Conservation (phyloP, 169 alveolate genomes). For the Eimeria praecox region DNA sequence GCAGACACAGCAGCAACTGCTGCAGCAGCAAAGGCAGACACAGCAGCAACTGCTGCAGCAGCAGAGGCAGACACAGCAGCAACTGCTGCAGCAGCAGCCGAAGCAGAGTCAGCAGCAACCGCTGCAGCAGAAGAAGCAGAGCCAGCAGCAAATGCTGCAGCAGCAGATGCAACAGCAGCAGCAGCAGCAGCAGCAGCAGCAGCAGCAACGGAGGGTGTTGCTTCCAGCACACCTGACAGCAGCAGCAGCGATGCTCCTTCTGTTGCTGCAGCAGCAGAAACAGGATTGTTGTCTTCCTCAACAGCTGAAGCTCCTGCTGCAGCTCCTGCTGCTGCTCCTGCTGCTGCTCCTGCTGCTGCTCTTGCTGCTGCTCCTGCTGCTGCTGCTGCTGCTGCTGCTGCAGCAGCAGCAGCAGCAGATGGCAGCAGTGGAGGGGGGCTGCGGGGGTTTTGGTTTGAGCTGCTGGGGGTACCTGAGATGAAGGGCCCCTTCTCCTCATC, state of each 20-base stretch:
- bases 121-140: not conserved
- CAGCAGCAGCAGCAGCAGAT: conserved; percentile 32
- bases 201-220: not conserved
- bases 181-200: conserved; percentile 39
- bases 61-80: not conserved
- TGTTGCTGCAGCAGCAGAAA: conserved; percentile 31
- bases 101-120: not conserved
- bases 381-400: conserved; percentile 26
- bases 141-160: not conserved
- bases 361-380: not conserved
- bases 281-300: not conserved
- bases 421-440: conserved; percentile 52
- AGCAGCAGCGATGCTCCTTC: not conserved
- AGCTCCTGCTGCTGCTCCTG: not conserved
- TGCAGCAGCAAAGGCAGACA: not conserved
- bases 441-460: conserved; percentile 53
- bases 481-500: conserved; percentile 29
- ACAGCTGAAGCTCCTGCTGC: not conserved
- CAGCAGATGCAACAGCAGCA: not conserved
- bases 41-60: not conserved
- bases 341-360: not conserved
- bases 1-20: not conserved
- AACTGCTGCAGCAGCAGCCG: not conserved
- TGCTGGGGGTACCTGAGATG: conserved; percentile 50
- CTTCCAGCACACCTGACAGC: not conserved